These are phyloP conservation scores for Elsinoe arachidis DNA, from an alignment of 2,329 filamentous ascomycete genomes.

Conservation along the genomic window DNA sequence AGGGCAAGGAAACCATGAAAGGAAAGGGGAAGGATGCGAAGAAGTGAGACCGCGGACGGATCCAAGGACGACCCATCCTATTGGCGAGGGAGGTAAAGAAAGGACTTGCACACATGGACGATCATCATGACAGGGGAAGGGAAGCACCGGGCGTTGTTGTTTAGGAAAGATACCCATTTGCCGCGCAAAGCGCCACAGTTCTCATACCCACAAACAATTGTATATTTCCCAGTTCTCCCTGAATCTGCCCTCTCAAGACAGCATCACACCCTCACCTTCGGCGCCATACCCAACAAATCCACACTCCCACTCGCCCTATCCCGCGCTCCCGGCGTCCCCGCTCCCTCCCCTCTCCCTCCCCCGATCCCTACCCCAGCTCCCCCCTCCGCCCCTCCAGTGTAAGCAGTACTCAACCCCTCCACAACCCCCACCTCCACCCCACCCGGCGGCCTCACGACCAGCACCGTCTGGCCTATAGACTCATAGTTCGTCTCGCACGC, in stretches of 20 bases:
- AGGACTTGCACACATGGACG: neutral
- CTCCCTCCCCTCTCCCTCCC: neutral
- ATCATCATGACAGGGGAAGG: neutral
- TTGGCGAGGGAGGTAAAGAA: no score
- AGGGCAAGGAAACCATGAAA: neutral
- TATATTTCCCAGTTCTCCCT: no score
- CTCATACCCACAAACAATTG: neutral
- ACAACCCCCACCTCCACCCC: constrained; percentile 68
- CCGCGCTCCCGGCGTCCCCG: neutral
- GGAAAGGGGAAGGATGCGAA: constrained; percentile 3
- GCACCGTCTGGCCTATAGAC: constrained; percentile 67
- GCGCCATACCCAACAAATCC: constrained; percentile 4
- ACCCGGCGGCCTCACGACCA: constrained; percentile 58
- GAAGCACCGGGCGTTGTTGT: neutral
- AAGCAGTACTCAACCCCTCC: constrained; percentile 35
- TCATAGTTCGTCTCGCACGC: constrained; percentile 69
- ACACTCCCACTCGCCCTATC: constrained; percentile 6
- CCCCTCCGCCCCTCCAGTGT: neutral
- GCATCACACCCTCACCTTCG: neutral
- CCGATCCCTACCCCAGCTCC: neutral
- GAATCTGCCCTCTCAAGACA: no score
- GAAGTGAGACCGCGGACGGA: neutral
- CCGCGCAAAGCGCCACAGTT: no score
- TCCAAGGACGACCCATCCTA: no score
- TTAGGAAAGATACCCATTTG: neutral